Base-by-base conservation (phyloP, 495 filamentous ascomycete genomes). In the Aspergillus conjunctus region DNA sequence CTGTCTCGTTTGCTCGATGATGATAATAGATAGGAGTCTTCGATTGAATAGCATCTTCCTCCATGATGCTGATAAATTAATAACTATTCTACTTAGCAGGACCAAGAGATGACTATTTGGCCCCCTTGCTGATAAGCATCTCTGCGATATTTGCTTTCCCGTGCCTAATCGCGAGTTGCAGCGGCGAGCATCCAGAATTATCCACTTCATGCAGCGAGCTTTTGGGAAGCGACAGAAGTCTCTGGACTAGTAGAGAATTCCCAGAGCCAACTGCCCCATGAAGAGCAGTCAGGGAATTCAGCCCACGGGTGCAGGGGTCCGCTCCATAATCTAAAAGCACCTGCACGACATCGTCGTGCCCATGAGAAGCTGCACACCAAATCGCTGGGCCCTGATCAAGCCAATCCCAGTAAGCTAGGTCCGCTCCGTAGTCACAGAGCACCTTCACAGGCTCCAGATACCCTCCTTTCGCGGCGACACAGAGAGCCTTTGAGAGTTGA, bases 41-140 rank as follows among this genome's bases (percentile, higher is more conserved):
- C n/a, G n/a, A n/a, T n/a, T n/a, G n/a, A n/a, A n/a, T n/a, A n/a
- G n/a, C n/a, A n/a, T n/a, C n/a, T n/a, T n/a, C n/a, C n/a, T n/a
- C n/a, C n/a, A n/a, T n/a, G n/a, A n/a, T n/a, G n/a, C n/a, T n/a
- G n/a, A n/a, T n/a, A n/a, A n/a, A n/a, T n/a, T n/a, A n/a, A n/a
- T n/a, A n/a, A n/a, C n/a, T n/a, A n/a, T n/a, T n/a, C n/a, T n/a
- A n/a, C n/a, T n/a, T n/a, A n/a, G n/a, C n/a, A n/a, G n/a, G n/a
- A n/a, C n/a, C n/a, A 52, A 2, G 26, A 18, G 51, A 1, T 79
- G 41, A 61, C 65, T 11, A 14, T n/a, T 41, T 2, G 0, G 8
- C 1, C 37, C 15, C 37, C 12, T 4, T 41, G 37, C 9, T 41
- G 8, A 41, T n/a, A 4, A 41, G 15, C 2, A 41, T n/a, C 37